A percentile compares a stretch with the other conserved stretches of the same genome.
Conservation (phyloP, 2,329 filamentous ascomycete genomes). For the Colletotrichum sansevieriae region DNA sequence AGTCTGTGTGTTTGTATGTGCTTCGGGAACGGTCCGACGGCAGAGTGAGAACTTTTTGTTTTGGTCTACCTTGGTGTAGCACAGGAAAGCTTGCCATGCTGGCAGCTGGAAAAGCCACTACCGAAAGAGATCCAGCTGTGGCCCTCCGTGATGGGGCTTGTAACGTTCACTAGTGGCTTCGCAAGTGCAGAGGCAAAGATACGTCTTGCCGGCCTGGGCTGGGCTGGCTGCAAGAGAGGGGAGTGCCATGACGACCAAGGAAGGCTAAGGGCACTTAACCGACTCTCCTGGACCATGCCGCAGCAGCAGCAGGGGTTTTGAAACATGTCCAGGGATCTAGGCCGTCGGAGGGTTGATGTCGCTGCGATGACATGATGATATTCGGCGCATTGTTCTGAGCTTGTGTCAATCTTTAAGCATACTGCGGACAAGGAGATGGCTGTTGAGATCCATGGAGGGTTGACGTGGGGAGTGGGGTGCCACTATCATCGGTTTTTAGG, state of each 20-base stretch:
- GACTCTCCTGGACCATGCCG: neutral
- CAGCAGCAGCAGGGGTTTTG: neutral
- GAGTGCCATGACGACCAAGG: neutral
- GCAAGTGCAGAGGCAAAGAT: too few species aligned
- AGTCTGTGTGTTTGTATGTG: neutral
- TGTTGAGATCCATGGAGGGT: neutral
- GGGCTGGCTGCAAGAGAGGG: too few species aligned
- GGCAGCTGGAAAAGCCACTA: conserved; percentile 1
- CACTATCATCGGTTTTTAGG: conserved; percentile 5
- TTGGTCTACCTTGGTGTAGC: too few species aligned
- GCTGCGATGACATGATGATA: conserved; percentile 10
- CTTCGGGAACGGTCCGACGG: neutral
- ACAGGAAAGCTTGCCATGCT: too few species aligned
- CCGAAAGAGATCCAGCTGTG: too few species aligned
- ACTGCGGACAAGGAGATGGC: conserved; percentile 1
- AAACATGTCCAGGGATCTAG: conserved; percentile 30
- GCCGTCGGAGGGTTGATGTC: conserved; percentile 1
- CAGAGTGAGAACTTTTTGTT: too few species aligned
- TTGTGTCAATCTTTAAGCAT: conserved; percentile 8
- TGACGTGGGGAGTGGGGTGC: neutral
- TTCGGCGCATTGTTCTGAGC: conserved; percentile 20
- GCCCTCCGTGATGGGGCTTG: too few species aligned
- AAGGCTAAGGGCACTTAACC: neutral
- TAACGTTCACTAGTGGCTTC: too few species aligned
- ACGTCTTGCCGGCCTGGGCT: too few species aligned